A percentile compares a stretch with the other conserved stretches of the same genome.
Conservation (phyloP, 2,329 filamentous ascomycete species). For the Pseudogymnoascus pannorum region DNA sequence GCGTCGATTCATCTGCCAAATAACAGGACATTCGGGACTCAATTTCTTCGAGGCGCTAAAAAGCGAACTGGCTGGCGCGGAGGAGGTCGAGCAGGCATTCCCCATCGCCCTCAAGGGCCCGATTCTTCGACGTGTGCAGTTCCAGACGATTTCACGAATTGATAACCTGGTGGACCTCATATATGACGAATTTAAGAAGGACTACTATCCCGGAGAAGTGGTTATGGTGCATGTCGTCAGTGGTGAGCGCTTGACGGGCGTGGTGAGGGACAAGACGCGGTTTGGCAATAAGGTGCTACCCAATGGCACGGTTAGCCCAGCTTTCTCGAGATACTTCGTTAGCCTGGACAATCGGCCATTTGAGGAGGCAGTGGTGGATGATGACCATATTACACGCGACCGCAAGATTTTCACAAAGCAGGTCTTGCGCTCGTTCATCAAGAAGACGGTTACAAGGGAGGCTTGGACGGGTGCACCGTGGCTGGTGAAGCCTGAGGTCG, state of each 20-base stretch:
- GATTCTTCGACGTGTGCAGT: conserved; percentile 84
- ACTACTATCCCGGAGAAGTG: conserved; percentile 84
- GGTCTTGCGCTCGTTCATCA: conserved; percentile 87
- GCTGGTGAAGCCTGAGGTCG: conserved; percentile 84
- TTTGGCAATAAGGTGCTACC: conserved; percentile 56
- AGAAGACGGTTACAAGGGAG: conserved; percentile 86
- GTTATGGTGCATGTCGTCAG: conserved; percentile 66
- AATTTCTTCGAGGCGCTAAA: conserved; percentile 88
- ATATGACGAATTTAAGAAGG: conserved; percentile 74
- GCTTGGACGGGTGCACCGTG: conserved; percentile 95
- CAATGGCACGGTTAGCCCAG: conserved; percentile 63
- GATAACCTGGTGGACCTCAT: conserved; percentile 68
- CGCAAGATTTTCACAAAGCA: conserved; percentile 91
- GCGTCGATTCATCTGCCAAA: conserved; percentile 87
- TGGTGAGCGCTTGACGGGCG: conserved; percentile 62
- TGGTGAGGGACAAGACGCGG: conserved; percentile 78
- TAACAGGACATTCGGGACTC: conserved; percentile 84
- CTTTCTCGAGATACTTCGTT: conserved; percentile 75
- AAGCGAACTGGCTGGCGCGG: conserved; percentile 78
- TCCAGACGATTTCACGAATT: conserved; percentile 80
- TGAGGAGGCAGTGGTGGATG: conserved; percentile 71
- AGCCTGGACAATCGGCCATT: conserved; percentile 60
- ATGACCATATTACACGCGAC: conserved; percentile 76
- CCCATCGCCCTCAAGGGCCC: conserved; percentile 87
- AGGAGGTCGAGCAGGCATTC: conserved; percentile 85